A percentile compares a stretch with the other conserved stretches of the same genome.
These are phyloP conservation scores for Aspergillus egyptiacus DNA, from an alignment of 495 filamentous ascomycete species.

Conservation along the genomic window DNA sequence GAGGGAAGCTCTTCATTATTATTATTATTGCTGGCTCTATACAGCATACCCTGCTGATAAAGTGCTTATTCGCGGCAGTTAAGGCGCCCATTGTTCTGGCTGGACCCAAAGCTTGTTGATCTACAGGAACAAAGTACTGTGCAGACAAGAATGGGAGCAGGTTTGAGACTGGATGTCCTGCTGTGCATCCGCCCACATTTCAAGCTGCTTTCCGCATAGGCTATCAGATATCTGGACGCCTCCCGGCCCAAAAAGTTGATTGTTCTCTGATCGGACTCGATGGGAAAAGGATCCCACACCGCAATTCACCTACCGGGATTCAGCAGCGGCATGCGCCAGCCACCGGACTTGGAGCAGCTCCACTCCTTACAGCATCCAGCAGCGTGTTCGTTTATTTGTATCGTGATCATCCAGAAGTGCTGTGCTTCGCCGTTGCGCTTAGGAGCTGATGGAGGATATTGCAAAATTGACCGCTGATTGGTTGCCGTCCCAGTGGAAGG, in stretches of 20 bases:
- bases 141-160: background rate
- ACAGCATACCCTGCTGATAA: background rate
- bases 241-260: background rate
- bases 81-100: background rate
- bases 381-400: conserved; percentile 2
- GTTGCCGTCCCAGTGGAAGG: background rate
- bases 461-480: conserved; percentile 6
- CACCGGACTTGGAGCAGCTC: background rate
- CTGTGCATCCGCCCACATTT: background rate
- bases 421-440: background rate
- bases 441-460: background rate
- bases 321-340: background rate
- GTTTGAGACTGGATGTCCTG: conserved; percentile 3
- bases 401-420: conserved; percentile 1
- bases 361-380: background rate
- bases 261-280: conserved; percentile 1
- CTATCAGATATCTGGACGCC: background rate
- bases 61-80: background rate
- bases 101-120: background rate
- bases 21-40: background rate
- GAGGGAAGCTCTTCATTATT: background rate
- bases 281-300: background rate
- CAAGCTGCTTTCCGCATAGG: background rate
- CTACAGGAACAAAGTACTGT: conserved; percentile 3
- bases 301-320: conserved; percentile 3